Evolutionary conservation across 2,329 filamentous ascomycete genomes (phyloP), one percentile per base, ranked within the genome.

Genomic region (Colletotrichum cordylinicola): DNA sequence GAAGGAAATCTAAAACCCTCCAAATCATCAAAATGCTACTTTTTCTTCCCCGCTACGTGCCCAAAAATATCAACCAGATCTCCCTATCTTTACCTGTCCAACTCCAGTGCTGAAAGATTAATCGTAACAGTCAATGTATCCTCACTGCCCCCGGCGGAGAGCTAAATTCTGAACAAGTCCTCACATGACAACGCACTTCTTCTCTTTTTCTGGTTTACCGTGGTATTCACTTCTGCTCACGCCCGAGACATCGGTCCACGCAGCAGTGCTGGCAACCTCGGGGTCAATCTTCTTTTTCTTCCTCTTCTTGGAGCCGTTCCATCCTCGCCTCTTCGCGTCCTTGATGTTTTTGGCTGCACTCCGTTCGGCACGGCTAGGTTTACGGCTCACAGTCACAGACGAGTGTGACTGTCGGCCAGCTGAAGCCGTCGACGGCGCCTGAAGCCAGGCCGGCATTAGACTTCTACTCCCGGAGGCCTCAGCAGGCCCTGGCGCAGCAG

Each of bases 261-360:
- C 88, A 10, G 85, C 84, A 77, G 83, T 86, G 79, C 87, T 89
- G 48, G 82, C 84, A 10, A 81, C 83, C 74, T 90, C 88, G 56
- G 80, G 78, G 70, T 87, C 82, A 4, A 77, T 64, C 73, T 77
- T 76, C 66, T 81, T 81, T 70, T 83, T 86, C 66, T 84, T 84
- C 78, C 85, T 88, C 62, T 81, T 81, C 43, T 81, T 81, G 39
- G 85, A 83, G 74, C 85, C 83, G 48, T 82, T 86, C 91, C 91
- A 93, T 1, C 91, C 91, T 37, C 86, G 87, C 79, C 87, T 88
- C 83, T 89, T 91, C 2, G 91, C 91, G 76, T 93, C 91, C 21
- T 89, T 87, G 33, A 93, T 90, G 78, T 93, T 93, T 83, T 90
- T 92, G 12, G 90, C 88, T 8, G 91, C 91, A 72, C 91, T 91